phyloP scores from a whole-genome alignment of 768 basidiomycete species.

The Mycena sanguinolenta region DNA sequence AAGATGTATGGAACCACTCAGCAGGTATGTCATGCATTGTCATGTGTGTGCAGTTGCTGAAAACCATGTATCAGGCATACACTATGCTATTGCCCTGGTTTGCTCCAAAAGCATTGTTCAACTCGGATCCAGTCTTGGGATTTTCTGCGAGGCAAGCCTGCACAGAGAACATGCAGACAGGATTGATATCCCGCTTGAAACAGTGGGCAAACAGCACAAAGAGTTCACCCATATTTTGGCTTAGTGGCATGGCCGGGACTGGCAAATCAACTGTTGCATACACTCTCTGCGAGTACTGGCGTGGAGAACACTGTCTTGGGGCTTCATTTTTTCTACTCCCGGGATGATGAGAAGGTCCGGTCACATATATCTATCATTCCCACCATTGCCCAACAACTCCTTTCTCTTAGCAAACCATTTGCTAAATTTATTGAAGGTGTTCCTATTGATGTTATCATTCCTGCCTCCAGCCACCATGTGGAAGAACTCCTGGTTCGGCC shows the following conservation, averaged over 20 bases:
- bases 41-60: too few relatives aligned
- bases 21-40: too few relatives aligned
- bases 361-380: not conserved
- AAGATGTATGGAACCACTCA: too few relatives aligned
- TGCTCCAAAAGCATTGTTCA: too few relatives aligned
- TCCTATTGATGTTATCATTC: not conserved
- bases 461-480: not conserved
- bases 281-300: not conserved
- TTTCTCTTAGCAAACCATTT: too few relatives aligned
- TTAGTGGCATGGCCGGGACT: not conserved
- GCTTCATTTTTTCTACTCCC: conserved; percentile 17
- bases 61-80: too few relatives aligned
- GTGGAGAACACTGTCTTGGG: not conserved
- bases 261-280: not conserved
- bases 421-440: too few relatives aligned
- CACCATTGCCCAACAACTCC: conserved; percentile 7
- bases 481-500: not conserved
- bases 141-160: conserved; percentile 2
- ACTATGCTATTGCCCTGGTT: too few relatives aligned
- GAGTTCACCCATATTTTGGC: not conserved
- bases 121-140: too few relatives aligned
- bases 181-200: not conserved
- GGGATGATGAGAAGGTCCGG: not conserved
- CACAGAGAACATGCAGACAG: too few relatives aligned
- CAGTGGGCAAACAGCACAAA: not conserved